Evolutionary conservation across 1,139 yeast species (phyloP).

Genomic region (Yamadazyma buinensis): DNA sequence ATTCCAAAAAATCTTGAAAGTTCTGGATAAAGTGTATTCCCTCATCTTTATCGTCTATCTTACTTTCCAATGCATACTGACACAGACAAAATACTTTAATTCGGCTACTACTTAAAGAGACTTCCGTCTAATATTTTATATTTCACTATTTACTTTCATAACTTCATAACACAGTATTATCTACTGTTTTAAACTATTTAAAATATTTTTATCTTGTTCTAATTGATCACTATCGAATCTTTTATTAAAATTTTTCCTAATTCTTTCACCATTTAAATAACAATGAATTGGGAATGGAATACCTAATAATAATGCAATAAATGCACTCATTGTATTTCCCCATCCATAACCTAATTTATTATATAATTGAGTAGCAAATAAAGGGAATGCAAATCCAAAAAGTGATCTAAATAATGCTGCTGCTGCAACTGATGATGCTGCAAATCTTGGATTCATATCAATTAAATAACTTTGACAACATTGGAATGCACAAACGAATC

Average conservation of each 20-base stretch:
- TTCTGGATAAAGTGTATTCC: no score
- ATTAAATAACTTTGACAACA: conserved; percentile 41
- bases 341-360: conserved; percentile 39
- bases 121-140: no score
- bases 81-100: no score
- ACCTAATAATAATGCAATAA: conserved; percentile 36
- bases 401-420: conserved; percentile 45
- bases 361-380: conserved; percentile 41
- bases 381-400: conserved; percentile 42
- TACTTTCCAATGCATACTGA: no score
- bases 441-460: conserved; percentile 42
- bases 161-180: neutral
- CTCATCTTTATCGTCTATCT: neutral
- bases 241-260: conserved; percentile 34
- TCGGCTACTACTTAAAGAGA: neutral
- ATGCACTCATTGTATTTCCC: conserved; percentile 45
- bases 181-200: conserved; percentile 24
- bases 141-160: no score
- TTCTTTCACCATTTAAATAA: conserved; percentile 36
- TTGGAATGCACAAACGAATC: conserved; percentile 43
- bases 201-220: conserved; percentile 28
- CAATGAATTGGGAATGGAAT: conserved; percentile 45
- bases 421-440: conserved; percentile 46
- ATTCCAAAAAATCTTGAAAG: no score
- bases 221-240: conserved; percentile 31